Conservation (phyloP, 306 rosid genomes). For the Vigna mungo region DNA sequence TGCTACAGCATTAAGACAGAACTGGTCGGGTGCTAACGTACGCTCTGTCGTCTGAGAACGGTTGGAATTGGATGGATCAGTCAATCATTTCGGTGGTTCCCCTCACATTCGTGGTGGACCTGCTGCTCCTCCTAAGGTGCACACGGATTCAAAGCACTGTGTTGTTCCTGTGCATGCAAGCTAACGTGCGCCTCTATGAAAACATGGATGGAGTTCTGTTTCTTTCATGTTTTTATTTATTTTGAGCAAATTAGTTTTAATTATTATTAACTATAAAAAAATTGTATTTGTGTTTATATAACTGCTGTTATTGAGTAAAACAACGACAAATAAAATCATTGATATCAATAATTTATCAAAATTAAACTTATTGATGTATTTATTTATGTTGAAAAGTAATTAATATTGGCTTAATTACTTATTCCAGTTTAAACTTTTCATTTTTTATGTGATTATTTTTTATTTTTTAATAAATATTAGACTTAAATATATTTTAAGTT, state of each 20-base stretch:
- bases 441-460: not conserved
- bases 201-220: not conserved
- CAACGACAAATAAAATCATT: not conserved
- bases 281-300: not conserved
- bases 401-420: not conserved
- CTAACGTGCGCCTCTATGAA: not conserved
- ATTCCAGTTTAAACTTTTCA: not conserved
- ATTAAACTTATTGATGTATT: not conserved
- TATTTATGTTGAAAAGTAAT: not conserved
- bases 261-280: not conserved
- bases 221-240: not conserved
- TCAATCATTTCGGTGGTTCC: slow-evolving; percentile 43
- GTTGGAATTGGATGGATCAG: slow-evolving; percentile 23
- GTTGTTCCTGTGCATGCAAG: not conserved
- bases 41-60: slow-evolving; percentile 28
- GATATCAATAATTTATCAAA: not conserved
- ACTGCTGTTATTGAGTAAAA: too few relatives aligned
- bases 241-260: not conserved
- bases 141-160: not conserved
- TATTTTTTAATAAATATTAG: not conserved
- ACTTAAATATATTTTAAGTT: too few relatives aligned
- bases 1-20: not conserved
- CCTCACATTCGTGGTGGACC: slow-evolving; percentile 43
- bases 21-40: slow-evolving; percentile 37
- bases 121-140: slow-evolving; percentile 38